A percentile compares a stretch with the other conserved stretches of the same genome.
These are phyloP conservation scores for Prunus davidiana DNA, from an alignment of 306 rosid genomes.

Conservation along the genomic window DNA sequence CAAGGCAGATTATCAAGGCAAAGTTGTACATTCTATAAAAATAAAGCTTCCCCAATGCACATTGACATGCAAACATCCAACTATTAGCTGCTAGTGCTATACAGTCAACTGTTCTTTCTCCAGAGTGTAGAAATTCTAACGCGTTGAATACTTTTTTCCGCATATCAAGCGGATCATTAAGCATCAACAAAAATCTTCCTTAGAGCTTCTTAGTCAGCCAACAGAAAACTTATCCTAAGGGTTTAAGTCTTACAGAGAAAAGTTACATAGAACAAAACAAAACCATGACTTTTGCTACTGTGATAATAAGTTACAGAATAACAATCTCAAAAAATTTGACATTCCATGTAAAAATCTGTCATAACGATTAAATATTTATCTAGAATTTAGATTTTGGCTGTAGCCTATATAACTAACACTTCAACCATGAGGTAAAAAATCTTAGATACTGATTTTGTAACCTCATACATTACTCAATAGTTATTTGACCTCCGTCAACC, in stretches of 20 bases:
- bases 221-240: background rate
- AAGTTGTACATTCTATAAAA: background rate
- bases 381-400: background rate
- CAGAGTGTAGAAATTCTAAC: background rate
- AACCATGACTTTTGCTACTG: background rate
- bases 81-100: background rate
- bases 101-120: background rate
- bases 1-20: constrained; percentile 2
- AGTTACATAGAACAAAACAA: background rate
- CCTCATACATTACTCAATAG: background rate
- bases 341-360: background rate
- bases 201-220: background rate
- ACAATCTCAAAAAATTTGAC: background rate
- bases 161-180: background rate
- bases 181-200: background rate
- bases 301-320: background rate
- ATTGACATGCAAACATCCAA: background rate
- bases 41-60: background rate
- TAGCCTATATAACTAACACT: background rate
- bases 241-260: background rate
- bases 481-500: background rate
- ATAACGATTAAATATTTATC: background rate
- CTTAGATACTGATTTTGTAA: background rate
- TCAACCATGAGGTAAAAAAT: background rate
- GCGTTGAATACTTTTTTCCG: background rate